A percentile compares a stretch with the other conserved stretches of the same genome.
Conservation (phyloP, 768 basidiomycete species). For the Pleurotus eryngii region DNA sequence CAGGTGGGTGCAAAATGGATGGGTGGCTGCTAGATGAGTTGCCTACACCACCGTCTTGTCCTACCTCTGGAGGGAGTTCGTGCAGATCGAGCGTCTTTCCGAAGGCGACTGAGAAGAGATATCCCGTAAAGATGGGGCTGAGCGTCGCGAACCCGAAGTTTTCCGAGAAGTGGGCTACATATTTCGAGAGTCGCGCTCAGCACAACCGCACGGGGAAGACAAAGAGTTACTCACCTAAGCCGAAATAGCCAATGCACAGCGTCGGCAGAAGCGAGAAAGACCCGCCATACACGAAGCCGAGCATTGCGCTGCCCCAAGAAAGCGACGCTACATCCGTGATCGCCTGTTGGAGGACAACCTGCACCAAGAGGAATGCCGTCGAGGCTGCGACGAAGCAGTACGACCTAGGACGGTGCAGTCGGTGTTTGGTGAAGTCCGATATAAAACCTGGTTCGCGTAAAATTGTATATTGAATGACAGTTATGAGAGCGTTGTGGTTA, state of each 20-base stretch:
- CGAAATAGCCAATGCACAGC: conserved; percentile 87
- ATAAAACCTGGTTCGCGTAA: conserved; percentile 44
- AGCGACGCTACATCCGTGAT: conserved; percentile 60
- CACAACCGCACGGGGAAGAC: not conserved
- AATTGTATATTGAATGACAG: not conserved
- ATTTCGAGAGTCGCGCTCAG: not conserved
- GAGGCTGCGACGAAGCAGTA: conserved; percentile 68
- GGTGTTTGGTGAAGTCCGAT: conserved; percentile 62
- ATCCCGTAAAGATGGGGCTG: conserved; percentile 75
- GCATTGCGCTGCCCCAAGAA: conserved; percentile 56
- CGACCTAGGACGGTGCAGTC: conserved; percentile 60
- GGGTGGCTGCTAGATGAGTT: not conserved
- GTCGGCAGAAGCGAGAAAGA: conserved; percentile 71
- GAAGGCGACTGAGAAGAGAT: conserved; percentile 79
- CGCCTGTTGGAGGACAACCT: conserved; percentile 47
- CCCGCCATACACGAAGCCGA: conserved; percentile 73
- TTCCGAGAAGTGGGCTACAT: conserved; percentile 68
- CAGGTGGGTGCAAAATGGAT: not conserved
- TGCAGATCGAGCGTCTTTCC: conserved; percentile 80
- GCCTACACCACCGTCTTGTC: too few species aligned
- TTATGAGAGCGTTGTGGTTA: not conserved
- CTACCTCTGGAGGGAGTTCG: conserved; percentile 18
- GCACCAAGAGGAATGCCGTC: conserved; percentile 66
- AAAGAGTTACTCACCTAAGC: conserved; percentile 55
- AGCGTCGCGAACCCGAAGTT: conserved; percentile 83